Percentiles rank a stretch among this genome's conserved stretches.
Conservation (phyloP, 169 alveolate genomes). For the Perkinsus olseni region DNA sequence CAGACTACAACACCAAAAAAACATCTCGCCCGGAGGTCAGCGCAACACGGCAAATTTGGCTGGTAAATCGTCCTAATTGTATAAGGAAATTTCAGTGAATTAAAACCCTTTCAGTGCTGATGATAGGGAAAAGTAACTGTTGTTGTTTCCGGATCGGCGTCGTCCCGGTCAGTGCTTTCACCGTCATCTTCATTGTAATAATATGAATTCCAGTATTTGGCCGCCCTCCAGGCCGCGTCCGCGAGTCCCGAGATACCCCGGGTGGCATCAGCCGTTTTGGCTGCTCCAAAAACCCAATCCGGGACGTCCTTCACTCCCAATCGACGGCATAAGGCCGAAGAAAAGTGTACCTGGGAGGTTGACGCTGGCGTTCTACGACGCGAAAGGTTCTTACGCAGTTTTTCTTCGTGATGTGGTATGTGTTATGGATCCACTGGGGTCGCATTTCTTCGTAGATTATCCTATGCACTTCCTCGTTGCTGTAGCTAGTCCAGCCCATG, state of each 20-base stretch:
- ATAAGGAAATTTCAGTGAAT: no score
- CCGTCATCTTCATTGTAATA: neutral
- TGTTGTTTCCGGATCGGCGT: neutral
- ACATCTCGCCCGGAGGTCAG: neutral
- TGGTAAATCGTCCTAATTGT: no score
- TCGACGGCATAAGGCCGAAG: neutral
- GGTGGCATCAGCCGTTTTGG: neutral
- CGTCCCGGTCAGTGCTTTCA: neutral
- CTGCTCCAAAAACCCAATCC: neutral
- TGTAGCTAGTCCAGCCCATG: neutral
- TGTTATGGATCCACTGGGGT: neutral
- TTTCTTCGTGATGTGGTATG: neutral
- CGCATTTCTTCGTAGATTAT: neutral
- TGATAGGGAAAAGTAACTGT: neutral
- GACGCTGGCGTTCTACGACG: neutral
- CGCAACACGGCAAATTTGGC: neutral
- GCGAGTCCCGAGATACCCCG: neutral
- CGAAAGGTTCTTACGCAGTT: neutral
- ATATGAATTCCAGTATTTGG: neutral
- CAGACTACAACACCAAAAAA: neutral
- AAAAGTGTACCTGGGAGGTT: neutral
- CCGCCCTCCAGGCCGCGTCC: neutral
- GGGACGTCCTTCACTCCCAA: neutral
- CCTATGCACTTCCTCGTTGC: neutral
- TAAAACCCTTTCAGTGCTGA: neutral